Evolutionary conservation across 78 protist genomes (phyloP), one percentile per base, ranked within the genome.

Genomic region (Parvularia atlantis): DNA sequence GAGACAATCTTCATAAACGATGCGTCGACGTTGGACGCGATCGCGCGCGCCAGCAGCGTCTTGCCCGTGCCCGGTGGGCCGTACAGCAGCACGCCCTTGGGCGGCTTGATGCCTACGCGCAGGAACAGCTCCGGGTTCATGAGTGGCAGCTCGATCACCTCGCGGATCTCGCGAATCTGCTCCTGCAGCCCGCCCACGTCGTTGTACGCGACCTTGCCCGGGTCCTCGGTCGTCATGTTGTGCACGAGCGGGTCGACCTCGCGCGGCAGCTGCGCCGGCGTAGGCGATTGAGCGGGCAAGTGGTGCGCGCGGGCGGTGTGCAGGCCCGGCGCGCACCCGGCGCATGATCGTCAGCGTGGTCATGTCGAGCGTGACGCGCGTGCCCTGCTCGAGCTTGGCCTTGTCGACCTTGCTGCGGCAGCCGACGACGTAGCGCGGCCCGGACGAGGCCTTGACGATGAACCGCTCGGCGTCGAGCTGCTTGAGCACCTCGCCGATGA

Each of bases 321-420:
- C n/a, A n/a, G n/a, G n/a, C n/a, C n/a, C n/a, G n/a, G n/a, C n/a
- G n/a, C n/a, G 97, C 39, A 97, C 75, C 17, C 81, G 63, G 26
- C 97, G 84, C 96, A 97, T 93, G 81, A 97, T 96, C 6, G 99
- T 98, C 53, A 96, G 78, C 20, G 99, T 98, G 19, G 98, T 89
- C 87, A 95, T 90, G 78, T 98, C 99, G n/a, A 98, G 86, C 31
- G 99, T 85, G 2, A 97, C 98, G 26, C 99, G 91, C 14, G 95
- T 89, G 24, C 96, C 93, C 17, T 92, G 79, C 56, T 48, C 70
- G 39, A 98, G 86, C 69, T 84, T 84, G 37, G 52, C 70, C 44
- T 80, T 79, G 60, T 89, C 89, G 44, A 94, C 76, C 66, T 80
- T 83, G 33, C 61, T 39, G 13, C 93, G 44, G 75, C 94, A 89